These are phyloP conservation scores for Zoysia matrella DNA, from an alignment of 202 grass and related monocot species.

Conservation along the genomic window DNA sequence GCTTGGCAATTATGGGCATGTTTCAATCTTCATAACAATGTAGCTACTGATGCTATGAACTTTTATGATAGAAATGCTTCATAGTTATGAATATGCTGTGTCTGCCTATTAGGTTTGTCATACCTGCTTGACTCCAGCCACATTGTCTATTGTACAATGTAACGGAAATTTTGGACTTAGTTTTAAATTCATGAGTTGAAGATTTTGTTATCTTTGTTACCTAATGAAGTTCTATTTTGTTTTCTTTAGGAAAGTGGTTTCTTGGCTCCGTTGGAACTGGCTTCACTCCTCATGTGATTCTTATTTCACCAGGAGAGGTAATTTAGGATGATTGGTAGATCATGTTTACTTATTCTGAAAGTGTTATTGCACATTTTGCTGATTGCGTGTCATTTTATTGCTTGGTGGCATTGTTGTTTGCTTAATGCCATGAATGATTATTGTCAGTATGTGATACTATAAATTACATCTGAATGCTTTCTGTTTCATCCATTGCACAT, in stretches of 20 bases:
- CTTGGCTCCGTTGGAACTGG: slow-evolving; percentile 86
- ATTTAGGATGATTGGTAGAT: slow-evolving; percentile 2
- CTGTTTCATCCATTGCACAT: neutral
- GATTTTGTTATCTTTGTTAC: neutral
- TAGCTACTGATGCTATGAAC: neutral
- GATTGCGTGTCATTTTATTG: neutral
- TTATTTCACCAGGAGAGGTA: slow-evolving; percentile 86
- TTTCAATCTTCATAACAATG: neutral
- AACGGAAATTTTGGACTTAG: neutral
- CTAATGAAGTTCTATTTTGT: slow-evolving; percentile 25
- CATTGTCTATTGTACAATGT: neutral
- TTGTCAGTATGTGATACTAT: no score
- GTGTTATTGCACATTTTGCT: neutral
- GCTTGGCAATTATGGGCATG: neutral
- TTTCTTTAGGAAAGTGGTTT: slow-evolving; percentile 75
- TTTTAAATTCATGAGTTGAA: neutral
- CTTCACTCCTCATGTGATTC: slow-evolving; percentile 94
- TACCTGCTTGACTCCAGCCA: neutral
- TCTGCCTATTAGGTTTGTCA: neutral
- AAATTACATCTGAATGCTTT: neutral
- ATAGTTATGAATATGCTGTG: slow-evolving; percentile 10
- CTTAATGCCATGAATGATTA: no score
- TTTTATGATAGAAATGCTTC: neutral
- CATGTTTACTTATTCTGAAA: neutral
- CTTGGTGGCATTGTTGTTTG: no score